Base-by-base conservation (phyloP, 257 asterid species). In the Plantago elongata region DNA sequence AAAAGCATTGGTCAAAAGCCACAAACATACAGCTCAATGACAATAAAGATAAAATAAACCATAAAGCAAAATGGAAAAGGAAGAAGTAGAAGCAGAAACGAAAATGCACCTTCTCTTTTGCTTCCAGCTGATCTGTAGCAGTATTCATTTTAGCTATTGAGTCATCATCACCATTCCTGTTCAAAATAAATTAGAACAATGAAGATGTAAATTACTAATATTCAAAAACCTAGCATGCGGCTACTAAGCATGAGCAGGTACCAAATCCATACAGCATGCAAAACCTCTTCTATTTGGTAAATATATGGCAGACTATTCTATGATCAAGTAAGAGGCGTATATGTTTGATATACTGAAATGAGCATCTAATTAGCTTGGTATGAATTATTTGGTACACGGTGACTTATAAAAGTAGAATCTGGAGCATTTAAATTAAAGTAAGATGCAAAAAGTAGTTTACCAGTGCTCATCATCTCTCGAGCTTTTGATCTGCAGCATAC, bases 71-170 rank as follows among this genome's bases (percentile, higher is more conserved):
- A 7, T 34, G 40, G 40, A 34, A 34, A 34, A 34, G 5, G 5
- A 34, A 34, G 7, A 34, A 34, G 40, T 34, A 34, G 40, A 66
- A 60, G 29, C 37, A 69, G 51, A 52, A 68, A 59, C 62, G 51
- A 27, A 22, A 55, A 37, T 2, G 52, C 62, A 87, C 96, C 66
- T 87, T 90, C 46, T 83, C 95, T 80, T 84, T 87, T 60, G 88
- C 79, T 74, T 87, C 89, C 86, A 89, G 62, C 11, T 86, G 77
- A 70, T 77, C 90, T 75, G 87, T 95, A 57, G 89, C 84, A 27
- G 83, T 97, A 78, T 78, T 82, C 97, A 89, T 89, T 81, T 72
- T 87, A 61, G 92, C 84, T 34, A 93, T 47, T 49, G 99, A 82
- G 75, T 85, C 96, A 57, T 66, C 67, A 46, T 74, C 89, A 46